phyloP scores from a whole-genome alignment of 2,329 filamentous ascomycete genomes.

The Thyridium curvatum region DNA sequence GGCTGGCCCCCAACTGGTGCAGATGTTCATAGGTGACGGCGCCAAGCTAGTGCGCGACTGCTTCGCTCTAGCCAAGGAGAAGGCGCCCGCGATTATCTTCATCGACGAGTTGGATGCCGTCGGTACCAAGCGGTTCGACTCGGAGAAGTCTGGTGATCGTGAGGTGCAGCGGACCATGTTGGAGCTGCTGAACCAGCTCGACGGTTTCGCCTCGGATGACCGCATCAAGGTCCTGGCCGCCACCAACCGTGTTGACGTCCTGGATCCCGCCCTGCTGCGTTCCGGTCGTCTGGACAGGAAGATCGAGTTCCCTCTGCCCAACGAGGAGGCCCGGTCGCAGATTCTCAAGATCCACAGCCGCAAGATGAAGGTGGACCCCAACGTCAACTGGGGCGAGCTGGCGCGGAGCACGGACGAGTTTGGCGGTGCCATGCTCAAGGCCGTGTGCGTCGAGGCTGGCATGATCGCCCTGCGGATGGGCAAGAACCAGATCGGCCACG shows the following conservation, averaged over 20 bases:
- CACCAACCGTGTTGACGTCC: conserved; percentile 89
- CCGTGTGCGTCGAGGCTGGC: conserved; percentile 95
- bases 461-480: conserved; percentile 97
- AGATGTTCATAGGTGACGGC: conserved; percentile 99
- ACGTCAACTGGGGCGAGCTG: conserved; percentile 92
- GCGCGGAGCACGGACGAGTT: conserved; percentile 98
- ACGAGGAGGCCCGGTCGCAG: conserved; percentile 94
- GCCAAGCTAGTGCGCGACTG: conserved; percentile 96
- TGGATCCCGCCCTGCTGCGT: conserved; percentile 85
- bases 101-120: conserved; percentile 97
- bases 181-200: conserved; percentile 95
- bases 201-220: conserved; percentile 95
- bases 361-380: conserved; percentile 94
- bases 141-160: conserved; percentile 93
- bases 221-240: conserved; percentile 94
- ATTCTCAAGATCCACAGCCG: conserved; percentile 96
- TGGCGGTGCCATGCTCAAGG: conserved; percentile 94
- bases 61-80: conserved; percentile 96
- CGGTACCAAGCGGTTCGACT: conserved; percentile 98
- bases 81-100: conserved; percentile 98
- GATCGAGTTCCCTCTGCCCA: conserved; percentile 96
- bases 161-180: conserved; percentile 99
- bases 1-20: conserved; percentile 92
- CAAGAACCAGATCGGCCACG: conserved; percentile 93
- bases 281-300: conserved; percentile 92